Percentiles rank a stretch among this genome's conserved stretches.
These are phyloP conservation scores for Suhomyces xylopsoci DNA, from an alignment of 805 yeast genomes.

Conservation along the genomic window DNA sequence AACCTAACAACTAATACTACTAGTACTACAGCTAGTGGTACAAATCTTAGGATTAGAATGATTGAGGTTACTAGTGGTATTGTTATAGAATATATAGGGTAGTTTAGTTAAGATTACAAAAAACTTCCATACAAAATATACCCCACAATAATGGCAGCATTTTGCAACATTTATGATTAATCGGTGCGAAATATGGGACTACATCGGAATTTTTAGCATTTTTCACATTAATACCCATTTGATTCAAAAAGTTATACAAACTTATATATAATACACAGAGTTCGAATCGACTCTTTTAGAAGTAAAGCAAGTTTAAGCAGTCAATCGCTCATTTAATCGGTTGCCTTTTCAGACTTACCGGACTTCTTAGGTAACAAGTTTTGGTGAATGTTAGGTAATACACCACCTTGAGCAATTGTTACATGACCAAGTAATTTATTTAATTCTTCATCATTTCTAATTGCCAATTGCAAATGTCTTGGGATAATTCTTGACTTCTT, in stretches of 20 bases:
- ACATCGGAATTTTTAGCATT: not conserved
- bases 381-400: slow-evolving; percentile 94
- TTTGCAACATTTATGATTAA: not conserved
- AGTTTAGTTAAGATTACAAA: not conserved
- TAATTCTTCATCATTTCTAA: slow-evolving; percentile 98
- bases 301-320: not conserved
- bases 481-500: slow-evolving; percentile 77
- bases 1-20: not conserved
- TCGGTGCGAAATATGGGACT: not conserved
- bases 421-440: slow-evolving; percentile 82
- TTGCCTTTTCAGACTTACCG: slow-evolving; percentile 56
- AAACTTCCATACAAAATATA: not conserved
- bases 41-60: not conserved
- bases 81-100: not conserved
- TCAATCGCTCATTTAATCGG: slow-evolving; percentile 15
- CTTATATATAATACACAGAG: slow-evolving; percentile 6
- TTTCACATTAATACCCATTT: not conserved
- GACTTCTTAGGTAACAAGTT: slow-evolving; percentile 83
- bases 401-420: slow-evolving; percentile 99
- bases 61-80: not conserved
- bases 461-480: slow-evolving; percentile 97
- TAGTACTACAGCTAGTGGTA: not conserved
- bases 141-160: not conserved
- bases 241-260: not conserved
- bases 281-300: not conserved